These are phyloP conservation scores for Naematelia aurantialba DNA, from an alignment of 768 basidiomycete species.

Conservation along the genomic window DNA sequence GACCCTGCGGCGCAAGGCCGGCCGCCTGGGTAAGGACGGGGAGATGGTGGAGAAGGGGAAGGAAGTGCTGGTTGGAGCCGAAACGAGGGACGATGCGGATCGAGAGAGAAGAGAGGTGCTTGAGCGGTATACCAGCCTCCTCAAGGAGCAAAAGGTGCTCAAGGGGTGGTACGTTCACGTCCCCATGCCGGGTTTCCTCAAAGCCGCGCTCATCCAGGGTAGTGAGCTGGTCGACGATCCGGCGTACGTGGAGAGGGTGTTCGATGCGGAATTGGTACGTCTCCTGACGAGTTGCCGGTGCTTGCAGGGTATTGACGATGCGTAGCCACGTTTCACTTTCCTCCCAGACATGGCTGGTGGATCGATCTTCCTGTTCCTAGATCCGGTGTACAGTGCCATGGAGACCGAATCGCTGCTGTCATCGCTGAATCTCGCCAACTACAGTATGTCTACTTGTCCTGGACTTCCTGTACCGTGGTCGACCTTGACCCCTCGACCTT, in stretches of 20 bases:
- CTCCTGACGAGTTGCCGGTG: neutral
- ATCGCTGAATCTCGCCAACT: slow-evolving; percentile 53
- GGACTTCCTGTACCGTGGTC: too few species aligned
- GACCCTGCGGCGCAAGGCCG: slow-evolving; percentile 63
- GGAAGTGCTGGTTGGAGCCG: slow-evolving; percentile 7
- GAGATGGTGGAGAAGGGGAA: slow-evolving; percentile 22
- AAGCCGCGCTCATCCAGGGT: too few species aligned
- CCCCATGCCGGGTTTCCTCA: too few species aligned
- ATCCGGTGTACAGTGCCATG: slow-evolving; percentile 58
- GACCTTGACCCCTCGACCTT: too few species aligned
- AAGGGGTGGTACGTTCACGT: slow-evolving; percentile 27
- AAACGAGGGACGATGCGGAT: neutral
- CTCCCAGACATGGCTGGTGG: neutral
- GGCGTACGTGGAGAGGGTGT: slow-evolving; percentile 63
- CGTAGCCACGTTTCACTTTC: neutral
- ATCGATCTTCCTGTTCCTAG: slow-evolving; percentile 73
- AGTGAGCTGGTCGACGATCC: slow-evolving; percentile 32
- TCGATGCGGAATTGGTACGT: slow-evolving; percentile 54
- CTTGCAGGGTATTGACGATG: neutral
- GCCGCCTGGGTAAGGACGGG: slow-evolving; percentile 54
- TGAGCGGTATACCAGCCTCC: slow-evolving; percentile 52
- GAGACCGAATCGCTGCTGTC: slow-evolving; percentile 60
- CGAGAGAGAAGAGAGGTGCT: slow-evolving; percentile 56
- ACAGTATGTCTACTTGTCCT: slow-evolving; percentile 54
- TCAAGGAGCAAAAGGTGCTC: slow-evolving; percentile 36